A percentile compares a stretch with the other conserved stretches of the same genome.
phyloP scores from a whole-genome alignment of 768 basidiomycete genomes.

The Lanmaoa pseudosensibilis region DNA sequence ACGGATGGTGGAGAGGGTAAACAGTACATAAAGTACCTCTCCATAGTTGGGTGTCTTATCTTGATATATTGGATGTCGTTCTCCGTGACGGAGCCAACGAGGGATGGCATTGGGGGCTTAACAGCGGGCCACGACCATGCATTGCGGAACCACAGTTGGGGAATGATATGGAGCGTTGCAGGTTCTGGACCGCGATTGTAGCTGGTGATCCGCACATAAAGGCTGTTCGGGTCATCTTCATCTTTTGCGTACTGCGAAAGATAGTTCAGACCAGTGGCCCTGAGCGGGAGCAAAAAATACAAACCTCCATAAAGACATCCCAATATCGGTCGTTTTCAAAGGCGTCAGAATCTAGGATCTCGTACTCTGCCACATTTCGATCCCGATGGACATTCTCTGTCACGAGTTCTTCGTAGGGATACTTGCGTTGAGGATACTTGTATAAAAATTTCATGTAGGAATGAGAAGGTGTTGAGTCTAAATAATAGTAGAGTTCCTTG shows the following conservation, averaged over 20 bases:
- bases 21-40: conserved; percentile 81
- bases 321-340: conserved; percentile 96
- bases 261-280: not conserved
- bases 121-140: conserved; percentile 93
- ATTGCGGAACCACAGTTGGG: conserved; percentile 97
- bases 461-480: conserved; percentile 97
- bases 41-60: conserved; percentile 71
- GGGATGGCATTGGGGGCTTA: conserved; percentile 62
- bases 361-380: conserved; percentile 87
- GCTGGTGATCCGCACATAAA: conserved; percentile 91
- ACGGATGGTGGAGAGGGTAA: conserved; percentile 92
- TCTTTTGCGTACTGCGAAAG: conserved; percentile 89
- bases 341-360: conserved; percentile 87
- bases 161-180: conserved; percentile 90
- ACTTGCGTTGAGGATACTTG: conserved; percentile 93
- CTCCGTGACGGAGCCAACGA: conserved; percentile 52
- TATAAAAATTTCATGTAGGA: conserved; percentile 99
- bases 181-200: conserved; percentile 97
- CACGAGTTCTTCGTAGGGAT: conserved; percentile 93
- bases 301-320: conserved; percentile 97
- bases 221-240: conserved; percentile 81
- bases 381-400: conserved; percentile 78
- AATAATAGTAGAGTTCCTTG: conserved; percentile 98
- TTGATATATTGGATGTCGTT: conserved; percentile 60
- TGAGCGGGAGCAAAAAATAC: conserved; percentile 26